phyloP scores from a whole-genome alignment of 331 rosid species.

The Stylosanthes scabra region DNA sequence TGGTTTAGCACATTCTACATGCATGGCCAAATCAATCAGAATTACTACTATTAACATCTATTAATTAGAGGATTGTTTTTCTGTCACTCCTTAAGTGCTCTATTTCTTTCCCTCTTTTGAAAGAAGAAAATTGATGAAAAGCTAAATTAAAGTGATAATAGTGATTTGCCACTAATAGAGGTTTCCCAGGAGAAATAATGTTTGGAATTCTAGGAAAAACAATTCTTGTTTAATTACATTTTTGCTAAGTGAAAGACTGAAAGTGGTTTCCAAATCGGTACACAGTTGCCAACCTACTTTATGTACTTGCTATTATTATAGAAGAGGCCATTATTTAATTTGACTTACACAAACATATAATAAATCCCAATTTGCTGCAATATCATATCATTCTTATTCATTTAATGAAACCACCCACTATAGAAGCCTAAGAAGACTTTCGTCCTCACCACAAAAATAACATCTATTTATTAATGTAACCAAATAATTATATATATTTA shows the following conservation, averaged over 20 bases:
- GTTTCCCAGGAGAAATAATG: not conserved
- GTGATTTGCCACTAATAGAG: not conserved
- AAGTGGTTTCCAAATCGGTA: conserved; percentile 10
- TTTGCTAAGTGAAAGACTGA: not conserved
- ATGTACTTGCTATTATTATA: not conserved
- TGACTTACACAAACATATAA: not conserved
- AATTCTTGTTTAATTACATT: not conserved
- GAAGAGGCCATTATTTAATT: not conserved
- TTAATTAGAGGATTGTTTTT: not conserved
- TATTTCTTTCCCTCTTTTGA: not conserved
- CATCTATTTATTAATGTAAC: not conserved
- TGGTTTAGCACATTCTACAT: not conserved
- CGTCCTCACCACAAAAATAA: not conserved
- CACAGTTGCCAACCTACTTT: not conserved
- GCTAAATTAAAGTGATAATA: not conserved
- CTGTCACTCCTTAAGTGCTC: not conserved
- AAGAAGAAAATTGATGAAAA: not conserved
- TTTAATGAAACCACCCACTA: not conserved
- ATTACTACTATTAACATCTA: not conserved
- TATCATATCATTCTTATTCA: not conserved
- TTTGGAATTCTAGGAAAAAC: not conserved
- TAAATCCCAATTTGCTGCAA: not conserved
- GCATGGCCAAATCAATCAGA: conserved; percentile 9
- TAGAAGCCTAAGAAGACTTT: not conserved
- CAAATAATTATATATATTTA: no score